Percentiles rank a stretch among this genome's conserved stretches.
phyloP scores from a whole-genome alignment of 305 asterid species.

The Fraxinus paxiana region DNA sequence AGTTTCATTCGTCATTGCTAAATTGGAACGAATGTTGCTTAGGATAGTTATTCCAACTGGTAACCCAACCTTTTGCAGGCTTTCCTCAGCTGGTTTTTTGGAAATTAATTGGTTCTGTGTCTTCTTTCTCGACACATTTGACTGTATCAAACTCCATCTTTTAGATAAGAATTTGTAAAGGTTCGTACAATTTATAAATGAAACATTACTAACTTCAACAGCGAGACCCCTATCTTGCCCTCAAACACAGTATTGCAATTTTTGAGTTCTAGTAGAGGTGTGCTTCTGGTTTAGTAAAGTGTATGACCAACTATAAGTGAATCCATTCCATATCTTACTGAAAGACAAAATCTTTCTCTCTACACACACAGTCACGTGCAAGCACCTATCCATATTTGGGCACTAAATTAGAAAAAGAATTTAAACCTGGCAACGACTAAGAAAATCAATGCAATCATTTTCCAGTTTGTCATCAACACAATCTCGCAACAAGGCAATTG shows the following conservation, averaged over 20 bases:
- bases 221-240: background rate
- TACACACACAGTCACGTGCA: background rate
- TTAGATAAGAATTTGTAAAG: background rate
- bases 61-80: background rate
- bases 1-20: background rate
- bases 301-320: background rate
- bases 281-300: background rate
- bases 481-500: constrained; percentile 79
- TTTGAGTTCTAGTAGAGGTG: background rate
- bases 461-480: constrained; percentile 56
- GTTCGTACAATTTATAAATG: background rate
- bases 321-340: background rate
- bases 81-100: background rate
- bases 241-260: background rate
- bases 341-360: background rate
- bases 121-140: background rate
- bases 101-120: background rate
- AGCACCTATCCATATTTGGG: background rate
- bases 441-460: constrained; percentile 59
- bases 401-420: background rate
- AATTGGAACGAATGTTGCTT: background rate
- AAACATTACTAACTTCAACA: background rate
- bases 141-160: background rate
- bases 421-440: constrained; percentile 71
- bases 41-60: background rate